These are phyloP conservation scores for Meyerozyma athensensis DNA, from an alignment of 1,139 yeast genomes.

Conservation along the genomic window DNA sequence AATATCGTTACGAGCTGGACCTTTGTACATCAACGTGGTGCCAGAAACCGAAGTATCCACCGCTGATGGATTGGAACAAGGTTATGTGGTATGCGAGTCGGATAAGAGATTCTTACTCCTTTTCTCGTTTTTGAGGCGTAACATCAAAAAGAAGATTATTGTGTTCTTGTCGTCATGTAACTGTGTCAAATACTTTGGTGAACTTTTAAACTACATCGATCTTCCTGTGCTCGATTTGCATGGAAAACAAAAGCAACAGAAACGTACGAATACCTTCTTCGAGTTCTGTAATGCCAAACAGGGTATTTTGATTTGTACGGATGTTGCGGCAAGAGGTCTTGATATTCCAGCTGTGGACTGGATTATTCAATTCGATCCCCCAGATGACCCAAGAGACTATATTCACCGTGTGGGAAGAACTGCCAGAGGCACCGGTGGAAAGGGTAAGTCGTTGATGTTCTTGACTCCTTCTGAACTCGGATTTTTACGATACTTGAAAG, in stretches of 20 bases:
- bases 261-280: conserved; percentile 94
- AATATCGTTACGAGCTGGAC: conserved; percentile 92
- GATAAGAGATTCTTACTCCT: conserved; percentile 87
- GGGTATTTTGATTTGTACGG: conserved; percentile 91
- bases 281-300: conserved; percentile 96
- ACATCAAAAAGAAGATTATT: conserved; percentile 83
- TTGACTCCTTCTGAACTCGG: conserved; percentile 92
- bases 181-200: conserved; percentile 94
- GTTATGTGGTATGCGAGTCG: conserved; percentile 95
- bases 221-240: conserved; percentile 93
- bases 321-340: conserved; percentile 97
- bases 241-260: conserved; percentile 98
- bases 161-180: conserved; percentile 95
- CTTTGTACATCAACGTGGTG: conserved; percentile 91
- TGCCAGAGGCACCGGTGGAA: conserved; percentile 89
- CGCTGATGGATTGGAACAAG: conserved; percentile 96
- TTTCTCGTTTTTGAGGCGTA: conserved; percentile 89
- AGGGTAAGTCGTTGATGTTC: conserved; percentile 93
- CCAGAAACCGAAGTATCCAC: conserved; percentile 80
- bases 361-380: conserved; percentile 97
- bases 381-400: conserved; percentile 98
- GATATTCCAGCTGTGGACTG: conserved; percentile 97
- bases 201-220: conserved; percentile 88
- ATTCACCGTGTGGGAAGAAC: conserved; percentile 98
- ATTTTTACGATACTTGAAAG: conserved; percentile 86